phyloP scores from a whole-genome alignment of 129 eudicot genomes.

The Flaveria linearis region DNA sequence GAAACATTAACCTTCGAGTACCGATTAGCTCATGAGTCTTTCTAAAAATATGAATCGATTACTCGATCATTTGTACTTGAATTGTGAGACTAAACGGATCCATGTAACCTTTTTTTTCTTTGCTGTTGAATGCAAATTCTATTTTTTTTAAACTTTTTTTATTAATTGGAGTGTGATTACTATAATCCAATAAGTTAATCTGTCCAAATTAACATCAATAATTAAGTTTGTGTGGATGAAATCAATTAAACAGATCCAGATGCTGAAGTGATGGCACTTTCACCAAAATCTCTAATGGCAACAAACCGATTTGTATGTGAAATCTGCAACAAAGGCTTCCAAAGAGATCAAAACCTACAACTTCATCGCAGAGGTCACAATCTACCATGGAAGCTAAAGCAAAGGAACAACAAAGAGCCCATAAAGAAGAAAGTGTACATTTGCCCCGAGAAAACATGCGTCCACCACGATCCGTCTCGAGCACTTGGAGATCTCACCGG shows the following conservation, averaged over 20 bases:
- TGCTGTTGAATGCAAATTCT: slow-evolving; percentile 17
- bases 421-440: slow-evolving; percentile 80
- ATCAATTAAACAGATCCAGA: slow-evolving; percentile 74
- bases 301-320: slow-evolving; percentile 90
- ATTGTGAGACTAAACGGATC: not conserved
- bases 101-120: slow-evolving; percentile 2
- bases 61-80: slow-evolving; percentile 1
- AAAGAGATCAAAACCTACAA: slow-evolving; percentile 90
- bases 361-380: slow-evolving; percentile 96
- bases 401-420: slow-evolving; percentile 61
- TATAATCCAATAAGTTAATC: not conserved
- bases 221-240: not conserved
- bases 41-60: slow-evolving; percentile 3
- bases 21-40: not conserved
- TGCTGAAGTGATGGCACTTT: slow-evolving; percentile 89
- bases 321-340: slow-evolving; percentile 94
- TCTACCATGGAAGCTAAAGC: slow-evolving; percentile 91
- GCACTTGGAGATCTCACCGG: slow-evolving; percentile 97
- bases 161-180: not conserved
- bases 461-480: slow-evolving; percentile 84
- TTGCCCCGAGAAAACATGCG: slow-evolving; percentile 84
- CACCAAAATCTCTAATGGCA: slow-evolving; percentile 97
- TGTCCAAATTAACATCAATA: not conserved
- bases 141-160: not conserved
- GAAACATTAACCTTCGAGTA: slow-evolving; percentile 4